Percentiles rank a stretch among this genome's conserved stretches.
phyloP scores from a whole-genome alignment of 768 basidiomycete species.

The Lactarius evosmus region DNA sequence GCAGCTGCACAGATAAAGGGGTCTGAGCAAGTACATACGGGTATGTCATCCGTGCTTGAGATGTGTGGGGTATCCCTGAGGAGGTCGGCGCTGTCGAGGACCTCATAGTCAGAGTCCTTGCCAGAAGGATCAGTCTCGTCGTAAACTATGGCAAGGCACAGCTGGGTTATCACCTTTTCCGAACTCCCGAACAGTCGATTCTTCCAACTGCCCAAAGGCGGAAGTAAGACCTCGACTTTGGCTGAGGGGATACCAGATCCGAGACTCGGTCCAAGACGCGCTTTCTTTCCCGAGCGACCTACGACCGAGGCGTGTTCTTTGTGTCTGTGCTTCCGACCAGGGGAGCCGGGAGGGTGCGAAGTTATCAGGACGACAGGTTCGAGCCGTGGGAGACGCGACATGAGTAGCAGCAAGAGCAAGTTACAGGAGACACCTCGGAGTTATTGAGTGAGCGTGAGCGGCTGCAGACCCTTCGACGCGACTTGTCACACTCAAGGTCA shows the following conservation, averaged over 20 bases:
- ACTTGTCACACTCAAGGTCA: constrained; percentile 5
- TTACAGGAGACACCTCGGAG: no score
- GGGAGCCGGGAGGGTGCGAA: not conserved
- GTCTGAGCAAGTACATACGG: not conserved
- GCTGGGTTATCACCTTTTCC: not conserved
- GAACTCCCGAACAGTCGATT: not conserved
- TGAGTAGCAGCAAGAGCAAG: not conserved
- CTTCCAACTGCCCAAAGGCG: constrained; percentile 20
- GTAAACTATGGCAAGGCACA: constrained; percentile 31
- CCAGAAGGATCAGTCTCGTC: constrained; percentile 31
- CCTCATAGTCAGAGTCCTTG: constrained; percentile 20
- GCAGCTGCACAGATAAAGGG: not conserved
- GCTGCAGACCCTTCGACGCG: no score
- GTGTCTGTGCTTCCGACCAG: constrained; percentile 19
- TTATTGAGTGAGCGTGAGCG: no score
- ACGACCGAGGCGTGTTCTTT: constrained; percentile 18
- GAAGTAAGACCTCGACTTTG: constrained; percentile 20
- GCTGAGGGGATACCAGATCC: not conserved
- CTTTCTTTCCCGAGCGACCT: constrained; percentile 36
- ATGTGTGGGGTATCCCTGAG: no score
- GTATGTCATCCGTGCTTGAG: no score
- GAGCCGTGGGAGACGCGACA: not conserved
- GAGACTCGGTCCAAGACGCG: not conserved
- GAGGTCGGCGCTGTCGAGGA: no score
- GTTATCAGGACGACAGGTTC: constrained; percentile 10